These are phyloP conservation scores for Ascocoryne sarcoides DNA, from an alignment of 2,329 filamentous ascomycete species.

Conservation along the genomic window DNA sequence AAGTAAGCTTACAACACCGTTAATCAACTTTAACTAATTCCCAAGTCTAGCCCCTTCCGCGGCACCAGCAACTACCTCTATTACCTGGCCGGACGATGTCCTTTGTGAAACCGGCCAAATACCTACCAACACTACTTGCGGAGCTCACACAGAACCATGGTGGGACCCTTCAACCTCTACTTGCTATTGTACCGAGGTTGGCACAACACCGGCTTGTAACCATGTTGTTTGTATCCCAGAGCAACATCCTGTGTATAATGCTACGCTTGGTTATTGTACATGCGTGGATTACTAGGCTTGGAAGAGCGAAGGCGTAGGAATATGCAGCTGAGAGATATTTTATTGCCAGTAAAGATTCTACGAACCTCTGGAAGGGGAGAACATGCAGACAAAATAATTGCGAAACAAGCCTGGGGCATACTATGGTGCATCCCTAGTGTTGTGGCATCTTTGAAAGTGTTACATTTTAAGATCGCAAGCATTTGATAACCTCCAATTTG, in stretches of 20 bases:
- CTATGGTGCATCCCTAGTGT: no score
- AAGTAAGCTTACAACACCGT: no score
- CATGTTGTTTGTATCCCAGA: constrained; percentile 10
- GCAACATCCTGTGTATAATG: constrained; percentile 4
- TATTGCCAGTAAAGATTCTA: no score
- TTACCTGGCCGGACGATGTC: background rate
- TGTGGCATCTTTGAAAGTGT: no score
- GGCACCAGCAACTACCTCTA: background rate
- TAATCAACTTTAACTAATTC: no score
- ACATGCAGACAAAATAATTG: no score
- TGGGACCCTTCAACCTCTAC: constrained; percentile 7
- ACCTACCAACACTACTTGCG: constrained; percentile 2
- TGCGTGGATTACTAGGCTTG: constrained; percentile 5
- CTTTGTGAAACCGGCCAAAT: background rate
- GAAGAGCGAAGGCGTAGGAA: no score
- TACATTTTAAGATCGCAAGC: no score
- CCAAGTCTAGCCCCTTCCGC: background rate
- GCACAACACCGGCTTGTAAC: constrained; percentile 3
- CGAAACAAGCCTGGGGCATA: no score
- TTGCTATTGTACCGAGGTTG: constrained; percentile 5
- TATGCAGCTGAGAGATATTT: no score
- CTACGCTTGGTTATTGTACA: constrained; percentile 4
- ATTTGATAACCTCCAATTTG: no score
- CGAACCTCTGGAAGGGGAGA: no score
- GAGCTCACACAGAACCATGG: background rate